Conservation (phyloP, 108 stramenopile species). For the Mediolabrus comicus region DNA sequence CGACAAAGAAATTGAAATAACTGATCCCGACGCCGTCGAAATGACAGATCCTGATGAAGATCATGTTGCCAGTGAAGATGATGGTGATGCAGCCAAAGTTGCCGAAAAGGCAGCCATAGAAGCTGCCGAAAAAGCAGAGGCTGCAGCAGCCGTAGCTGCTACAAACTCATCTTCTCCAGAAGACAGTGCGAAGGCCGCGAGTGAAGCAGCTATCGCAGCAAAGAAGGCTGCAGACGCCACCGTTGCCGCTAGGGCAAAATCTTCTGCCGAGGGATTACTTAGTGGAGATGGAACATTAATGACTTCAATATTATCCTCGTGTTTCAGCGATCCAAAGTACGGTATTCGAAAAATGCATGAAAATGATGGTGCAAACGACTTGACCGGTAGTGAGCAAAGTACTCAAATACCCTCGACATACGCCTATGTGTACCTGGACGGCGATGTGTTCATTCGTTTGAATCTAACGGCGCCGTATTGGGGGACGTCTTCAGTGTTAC, state of each 20-base stretch:
- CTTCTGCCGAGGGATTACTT: slow-evolving; percentile 55
- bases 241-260: slow-evolving; percentile 42
- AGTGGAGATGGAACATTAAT: slow-evolving; percentile 74
- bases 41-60: neutral
- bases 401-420: slow-evolving; percentile 15
- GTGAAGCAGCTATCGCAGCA: slow-evolving; percentile 57
- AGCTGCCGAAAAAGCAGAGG: slow-evolving; percentile 3
- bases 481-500: slow-evolving; percentile 17
- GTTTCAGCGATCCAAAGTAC: slow-evolving; percentile 74
- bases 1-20: neutral
- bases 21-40: no score
- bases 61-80: slow-evolving; percentile 3
- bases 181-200: slow-evolving; percentile 44
- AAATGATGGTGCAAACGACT: slow-evolving; percentile 5
- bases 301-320: slow-evolving; percentile 55
- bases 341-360: slow-evolving; percentile 39
- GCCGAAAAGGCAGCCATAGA: slow-evolving; percentile 42
- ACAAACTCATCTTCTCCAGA: slow-evolving; percentile 34
- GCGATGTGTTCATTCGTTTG: slow-evolving; percentile 65
- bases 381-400: neutral
- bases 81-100: slow-evolving; percentile 31
- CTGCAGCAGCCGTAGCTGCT: slow-evolving; percentile 34
- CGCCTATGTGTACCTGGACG: slow-evolving; percentile 73
- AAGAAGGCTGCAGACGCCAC: slow-evolving; percentile 77
- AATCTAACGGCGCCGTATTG: slow-evolving; percentile 72